Conservation (phyloP, 495 filamentous ascomycete species). For the Aspergillus heteromorphus region DNA sequence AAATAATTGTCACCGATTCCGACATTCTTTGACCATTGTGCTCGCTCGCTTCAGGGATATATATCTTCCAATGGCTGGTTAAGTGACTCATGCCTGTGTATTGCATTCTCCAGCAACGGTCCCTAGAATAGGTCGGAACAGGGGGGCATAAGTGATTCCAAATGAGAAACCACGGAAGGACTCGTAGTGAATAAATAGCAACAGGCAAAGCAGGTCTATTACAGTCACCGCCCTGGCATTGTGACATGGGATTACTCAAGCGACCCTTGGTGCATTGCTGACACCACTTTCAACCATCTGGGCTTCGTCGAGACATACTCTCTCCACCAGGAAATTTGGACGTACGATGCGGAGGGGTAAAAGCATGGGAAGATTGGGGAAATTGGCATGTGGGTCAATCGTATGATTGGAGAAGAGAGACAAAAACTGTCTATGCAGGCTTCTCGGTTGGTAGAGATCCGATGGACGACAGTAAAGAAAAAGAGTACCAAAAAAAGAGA, state of each 20-base stretch:
- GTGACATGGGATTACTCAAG: constrained; percentile 69
- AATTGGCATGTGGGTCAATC: no score
- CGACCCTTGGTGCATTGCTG: constrained; percentile 75
- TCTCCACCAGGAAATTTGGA: constrained; percentile 83
- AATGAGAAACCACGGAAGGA: constrained; percentile 63
- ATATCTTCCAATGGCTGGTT: constrained; percentile 60
- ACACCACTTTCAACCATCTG: constrained; percentile 92
- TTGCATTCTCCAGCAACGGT: constrained; percentile 66
- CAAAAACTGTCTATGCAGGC: no score
- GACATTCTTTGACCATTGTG: constrained; percentile 56
- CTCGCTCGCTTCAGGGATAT: constrained; percentile 50
- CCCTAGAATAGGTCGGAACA: constrained; percentile 61
- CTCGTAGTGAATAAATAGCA: constrained; percentile 74
- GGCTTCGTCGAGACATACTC: constrained; percentile 88
- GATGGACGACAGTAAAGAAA: no score
- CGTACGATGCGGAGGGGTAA: no score
- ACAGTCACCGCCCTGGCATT: constrained; percentile 94
- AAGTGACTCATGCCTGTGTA: constrained; percentile 53
- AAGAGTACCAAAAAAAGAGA: no score
- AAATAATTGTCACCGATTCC: constrained; percentile 55
- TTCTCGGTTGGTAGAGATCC: no score
- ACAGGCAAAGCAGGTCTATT: constrained; percentile 59
- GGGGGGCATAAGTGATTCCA: constrained; percentile 60
- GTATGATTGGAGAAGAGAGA: no score
- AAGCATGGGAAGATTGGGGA: no score